Base-by-base conservation (phyloP, 331 rosid species). In the Ulmus americana region DNA sequence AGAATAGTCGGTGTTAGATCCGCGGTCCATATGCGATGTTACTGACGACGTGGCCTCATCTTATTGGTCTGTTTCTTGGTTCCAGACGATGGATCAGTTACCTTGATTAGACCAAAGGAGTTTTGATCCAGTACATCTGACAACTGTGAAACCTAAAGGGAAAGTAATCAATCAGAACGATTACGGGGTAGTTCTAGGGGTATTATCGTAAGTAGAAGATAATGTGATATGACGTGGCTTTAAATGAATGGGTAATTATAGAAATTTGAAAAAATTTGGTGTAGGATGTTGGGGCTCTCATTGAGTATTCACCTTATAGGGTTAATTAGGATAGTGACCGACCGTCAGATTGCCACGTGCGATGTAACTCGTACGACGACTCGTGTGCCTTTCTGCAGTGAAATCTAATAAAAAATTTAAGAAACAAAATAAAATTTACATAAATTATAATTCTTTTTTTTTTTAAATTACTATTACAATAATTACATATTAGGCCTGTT, bases 1-100 rank as follows among this genome's bases (percentile, higher is more conserved):
- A 54, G 18, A 47, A 40, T 49, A 59, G 82, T 76, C 82, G 85
- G 83, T 77, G 83, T 45, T 49, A 5, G 67, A 84, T 82, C 76
- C 51, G 55, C 73, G 75, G 80, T 59, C 72, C 15, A 61, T 61
- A 49, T 46, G 11, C 43, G 45, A 56, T 39, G 41, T 0, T 1
- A 0, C 2, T 9, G 75, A 0, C 4, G 6, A 76, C 86, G 88
- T 82, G 95, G 84, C 79, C 9, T 0, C 0, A 0, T 39, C 1
- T 40, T 0, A 69, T 72, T 84, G 44, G 85, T 2, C 41, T 6
- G 8, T 61, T 39, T 10, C 9, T 15, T 5, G 74, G 68, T 50
- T 18, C 56, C 71, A n/a, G 54, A 63, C 50, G 52, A 67, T 67
- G 67, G 75, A 62, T 41, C 55, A 52, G 45, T 43, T 60, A 61